Percentiles rank a stretch among this genome's conserved stretches.
These are phyloP conservation scores for Exidia glandulosa DNA, from an alignment of 768 basidiomycete genomes.

Conservation along the genomic window DNA sequence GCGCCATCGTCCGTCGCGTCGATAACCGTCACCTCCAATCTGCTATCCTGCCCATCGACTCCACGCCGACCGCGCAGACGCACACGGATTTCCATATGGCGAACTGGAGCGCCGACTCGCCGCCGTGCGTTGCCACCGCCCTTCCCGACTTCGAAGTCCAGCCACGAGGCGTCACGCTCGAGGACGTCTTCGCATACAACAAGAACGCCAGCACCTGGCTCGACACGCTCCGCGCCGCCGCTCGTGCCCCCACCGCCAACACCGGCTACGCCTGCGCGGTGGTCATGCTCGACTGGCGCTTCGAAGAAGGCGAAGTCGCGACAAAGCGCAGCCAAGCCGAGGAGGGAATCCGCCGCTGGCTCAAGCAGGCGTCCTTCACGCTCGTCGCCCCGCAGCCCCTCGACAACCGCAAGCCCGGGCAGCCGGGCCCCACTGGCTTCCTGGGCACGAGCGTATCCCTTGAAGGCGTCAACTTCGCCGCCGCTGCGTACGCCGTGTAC, in stretches of 20 bases:
- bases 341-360: neutral
- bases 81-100: neutral
- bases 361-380: neutral
- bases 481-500: neutral
- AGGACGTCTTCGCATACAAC: neutral
- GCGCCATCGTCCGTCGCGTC: neutral
- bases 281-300: neutral
- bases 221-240: neutral
- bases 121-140: neutral
- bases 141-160: neutral
- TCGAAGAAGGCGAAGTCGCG: neutral
- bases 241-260: neutral
- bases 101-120: neutral
- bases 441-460: neutral
- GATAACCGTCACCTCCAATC: neutral
- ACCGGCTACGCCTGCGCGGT: neutral
- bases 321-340: neutral
- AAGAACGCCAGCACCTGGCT: neutral
- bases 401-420: neutral
- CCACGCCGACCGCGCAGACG: neutral
- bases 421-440: neutral
- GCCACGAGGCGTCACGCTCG: neutral
- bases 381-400: neutral
- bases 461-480: neutral
- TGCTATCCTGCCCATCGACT: neutral